Evolutionary conservation across 148 eudicot genomes (phyloP).

Genomic region (Gaultheria prostrata): DNA sequence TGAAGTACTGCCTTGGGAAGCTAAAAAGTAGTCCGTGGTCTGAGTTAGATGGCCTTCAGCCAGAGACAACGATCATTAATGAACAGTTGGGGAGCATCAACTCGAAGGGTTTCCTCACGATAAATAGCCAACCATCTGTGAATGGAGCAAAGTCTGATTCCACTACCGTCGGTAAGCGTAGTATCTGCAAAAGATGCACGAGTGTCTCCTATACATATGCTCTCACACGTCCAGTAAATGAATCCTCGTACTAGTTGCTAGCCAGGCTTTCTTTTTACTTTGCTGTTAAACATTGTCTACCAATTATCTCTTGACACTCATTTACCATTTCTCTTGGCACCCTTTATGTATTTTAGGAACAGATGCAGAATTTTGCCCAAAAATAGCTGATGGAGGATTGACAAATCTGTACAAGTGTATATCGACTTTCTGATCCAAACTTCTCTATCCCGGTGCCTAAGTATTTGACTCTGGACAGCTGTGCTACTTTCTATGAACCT

Average conservation of each 20-base stretch:
- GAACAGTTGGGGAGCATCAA: constrained; percentile 67
- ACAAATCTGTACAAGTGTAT: neutral
- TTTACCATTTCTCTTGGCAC: neutral
- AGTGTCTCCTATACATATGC: neutral
- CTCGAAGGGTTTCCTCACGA: constrained; percentile 79
- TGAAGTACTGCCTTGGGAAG: constrained; percentile 73
- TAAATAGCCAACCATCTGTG: constrained; percentile 95
- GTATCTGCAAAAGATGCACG: neutral
- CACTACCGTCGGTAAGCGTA: constrained; percentile 67
- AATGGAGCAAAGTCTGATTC: constrained; percentile 87
- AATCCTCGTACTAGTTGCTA: neutral
- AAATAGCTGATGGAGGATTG: neutral
- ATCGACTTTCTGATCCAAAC: neutral
- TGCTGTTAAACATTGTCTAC: too few relatives aligned
- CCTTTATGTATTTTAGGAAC: neutral
- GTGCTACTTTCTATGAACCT: neutral
- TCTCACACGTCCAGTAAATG: neutral
- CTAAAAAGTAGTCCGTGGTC: constrained; percentile 94
- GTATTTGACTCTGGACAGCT: neutral
- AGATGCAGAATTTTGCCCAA: neutral
- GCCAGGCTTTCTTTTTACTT: neutral
- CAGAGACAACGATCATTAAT: constrained; percentile 84
- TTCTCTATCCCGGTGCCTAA: neutral
- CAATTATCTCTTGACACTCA: neutral
- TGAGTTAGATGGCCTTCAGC: constrained; percentile 94